Evolutionary conservation across 495 filamentous ascomycete species (phyloP), one percentile per base, ranked within the genome.

Genomic region (Penicillium antarcticum): DNA sequence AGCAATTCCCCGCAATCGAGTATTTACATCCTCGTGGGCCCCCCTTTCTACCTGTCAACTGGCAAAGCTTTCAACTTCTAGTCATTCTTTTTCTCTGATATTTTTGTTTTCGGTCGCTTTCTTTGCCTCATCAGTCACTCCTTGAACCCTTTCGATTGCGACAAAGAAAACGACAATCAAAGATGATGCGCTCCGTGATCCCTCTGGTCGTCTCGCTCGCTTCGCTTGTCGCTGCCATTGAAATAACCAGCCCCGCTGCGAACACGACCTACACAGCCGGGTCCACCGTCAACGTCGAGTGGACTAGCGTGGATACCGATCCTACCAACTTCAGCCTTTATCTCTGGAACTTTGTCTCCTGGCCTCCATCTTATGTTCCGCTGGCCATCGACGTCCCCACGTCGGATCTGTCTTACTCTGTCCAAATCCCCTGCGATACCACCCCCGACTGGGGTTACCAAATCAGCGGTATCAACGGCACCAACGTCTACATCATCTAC

Each of bases 261-360:
- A 66, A 66, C 52, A 51, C 52, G 0, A 74, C 71, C 55, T 48
- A 70, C 38, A 44, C 58, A 24, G 72, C 73, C 51, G 74, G 74
- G 17, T 57, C 62, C 26, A 59, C 54, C 23, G 43, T 63, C 55
- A 54, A 45, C 9, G 63, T 77, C 34, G 58, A 59, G 14, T 77
- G 74, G 74, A 52, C 56, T 42, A 69, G 62, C 38, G 74, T 77
- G 51, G 73, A 77, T 60, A 77, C 74, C 13, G 74, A 77, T 53
- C 70, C 74, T 12, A 47, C 57, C 45, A 39, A 29, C 42, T 72
- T 77, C 66, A 69, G 63, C 60, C 53, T 77, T 52, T 75, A 69
- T 51, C 68, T 77, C 19, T 70, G 72, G 67, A 77, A 77, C 72
- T 77, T 77, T 61, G 67, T 74, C 53, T 64, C 71, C 57, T 77